Percentiles rank a stretch among this genome's conserved stretches.
Conservation (phyloP, 805 yeast genomes). For the Clavispora santaluciae region DNA sequence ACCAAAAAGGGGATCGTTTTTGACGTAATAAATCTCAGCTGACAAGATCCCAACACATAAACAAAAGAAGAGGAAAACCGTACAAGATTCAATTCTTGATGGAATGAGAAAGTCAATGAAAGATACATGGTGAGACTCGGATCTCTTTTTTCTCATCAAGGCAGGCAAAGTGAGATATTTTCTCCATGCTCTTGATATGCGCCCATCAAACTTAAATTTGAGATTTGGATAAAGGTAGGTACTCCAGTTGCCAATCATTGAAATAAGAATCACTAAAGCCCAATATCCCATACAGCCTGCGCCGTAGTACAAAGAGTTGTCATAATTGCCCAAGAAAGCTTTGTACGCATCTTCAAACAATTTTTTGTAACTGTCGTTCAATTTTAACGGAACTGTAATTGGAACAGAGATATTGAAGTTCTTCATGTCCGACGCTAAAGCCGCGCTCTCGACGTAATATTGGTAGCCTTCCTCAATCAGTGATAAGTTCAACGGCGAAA, state of each 20-base stretch:
- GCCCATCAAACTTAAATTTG: slow-evolving; percentile 25
- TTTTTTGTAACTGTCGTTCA: slow-evolving; percentile 23
- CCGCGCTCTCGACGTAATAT: slow-evolving; percentile 17
- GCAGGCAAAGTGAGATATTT: slow-evolving; percentile 28
- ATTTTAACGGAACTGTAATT: slow-evolving; percentile 18
- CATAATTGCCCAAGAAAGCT: slow-evolving; percentile 28
- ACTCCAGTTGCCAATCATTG: slow-evolving; percentile 35
- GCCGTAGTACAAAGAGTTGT: slow-evolving; percentile 32
- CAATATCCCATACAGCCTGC: slow-evolving; percentile 32
- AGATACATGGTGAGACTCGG: slow-evolving; percentile 8
- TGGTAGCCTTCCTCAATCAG: slow-evolving; percentile 46
- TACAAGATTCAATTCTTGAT: slow-evolving; percentile 21
- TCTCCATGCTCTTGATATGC: slow-evolving; percentile 21
- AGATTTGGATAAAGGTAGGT: slow-evolving; percentile 35
- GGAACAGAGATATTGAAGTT: slow-evolving; percentile 5
- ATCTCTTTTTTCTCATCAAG: slow-evolving; percentile 12
- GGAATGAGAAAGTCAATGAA: slow-evolving; percentile 28
- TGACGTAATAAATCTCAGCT: slow-evolving; percentile 7
- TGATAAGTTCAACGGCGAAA: slow-evolving; percentile 62
- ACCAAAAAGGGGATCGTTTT: slow-evolving; percentile 7
- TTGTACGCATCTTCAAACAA: slow-evolving; percentile 9
- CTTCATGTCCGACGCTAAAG: slow-evolving; percentile 5
- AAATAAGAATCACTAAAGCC: neutral
- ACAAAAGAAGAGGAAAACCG: slow-evolving; percentile 17
- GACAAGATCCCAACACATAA: slow-evolving; percentile 8